A percentile compares a stretch with the other conserved stretches of the same genome.
Evolutionary conservation across 2,329 filamentous ascomycete genomes (phyloP).

Genomic region (Apiospora aurea): DNA sequence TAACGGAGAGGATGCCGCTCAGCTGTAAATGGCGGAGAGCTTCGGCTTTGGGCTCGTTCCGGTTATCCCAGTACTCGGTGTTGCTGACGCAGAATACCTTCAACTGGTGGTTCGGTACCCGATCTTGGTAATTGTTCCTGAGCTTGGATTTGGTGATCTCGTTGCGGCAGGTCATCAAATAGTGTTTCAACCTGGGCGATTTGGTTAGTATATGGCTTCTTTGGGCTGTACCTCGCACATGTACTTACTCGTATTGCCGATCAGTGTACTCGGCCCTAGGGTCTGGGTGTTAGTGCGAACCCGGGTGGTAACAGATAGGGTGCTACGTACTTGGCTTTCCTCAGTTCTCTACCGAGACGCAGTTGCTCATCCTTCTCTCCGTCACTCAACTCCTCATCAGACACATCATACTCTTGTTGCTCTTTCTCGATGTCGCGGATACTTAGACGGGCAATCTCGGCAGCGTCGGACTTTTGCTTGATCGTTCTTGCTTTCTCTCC

Average conservation of each 20-base stretch:
- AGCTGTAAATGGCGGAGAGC: conserved; percentile 45
- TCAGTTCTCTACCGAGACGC: background rate
- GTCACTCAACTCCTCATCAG: background rate
- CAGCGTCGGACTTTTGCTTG: background rate
- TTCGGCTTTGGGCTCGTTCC: conserved; percentile 34
- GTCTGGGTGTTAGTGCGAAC: background rate
- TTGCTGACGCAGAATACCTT: conserved; percentile 55
- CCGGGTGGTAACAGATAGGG: background rate
- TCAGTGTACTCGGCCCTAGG: background rate
- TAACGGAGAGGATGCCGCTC: conserved; percentile 50
- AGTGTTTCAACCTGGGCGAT: conserved; percentile 30
- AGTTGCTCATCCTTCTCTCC: background rate
- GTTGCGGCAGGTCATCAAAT: conserved; percentile 49
- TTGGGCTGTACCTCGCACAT: too few relatives aligned
- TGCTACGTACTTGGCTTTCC: background rate
- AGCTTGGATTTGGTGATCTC: conserved; percentile 42
- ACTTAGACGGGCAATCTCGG: background rate
- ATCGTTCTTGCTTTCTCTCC: conserved; percentile 36
- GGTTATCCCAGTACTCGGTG: conserved; percentile 48
- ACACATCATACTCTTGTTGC: background rate
- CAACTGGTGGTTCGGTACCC: conserved; percentile 35
- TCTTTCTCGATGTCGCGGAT: background rate
- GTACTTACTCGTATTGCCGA: background rate
- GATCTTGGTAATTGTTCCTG: conserved; percentile 36
- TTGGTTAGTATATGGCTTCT: too few relatives aligned